These are phyloP conservation scores for Cryphonectria naterciae DNA, from an alignment of 2,329 filamentous ascomycete species.

Conservation along the genomic window DNA sequence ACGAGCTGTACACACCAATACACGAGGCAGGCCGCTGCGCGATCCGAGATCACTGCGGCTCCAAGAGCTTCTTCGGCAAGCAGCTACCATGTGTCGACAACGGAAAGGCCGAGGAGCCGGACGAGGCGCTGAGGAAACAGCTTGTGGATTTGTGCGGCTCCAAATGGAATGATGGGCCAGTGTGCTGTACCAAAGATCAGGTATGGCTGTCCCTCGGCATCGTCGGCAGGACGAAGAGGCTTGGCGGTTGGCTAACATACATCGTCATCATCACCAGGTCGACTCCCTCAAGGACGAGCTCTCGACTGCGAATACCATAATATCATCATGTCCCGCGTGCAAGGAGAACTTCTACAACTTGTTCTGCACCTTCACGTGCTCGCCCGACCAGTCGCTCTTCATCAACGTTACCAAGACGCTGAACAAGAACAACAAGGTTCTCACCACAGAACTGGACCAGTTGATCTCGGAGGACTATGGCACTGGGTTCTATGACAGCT, in stretches of 20 bases:
- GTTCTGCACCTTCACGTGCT: conserved; percentile 98
- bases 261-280: conserved; percentile 54
- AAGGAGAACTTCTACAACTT: conserved; percentile 98
- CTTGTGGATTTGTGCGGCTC: conserved; percentile 84
- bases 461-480: conserved; percentile 84
- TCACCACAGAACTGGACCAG: conserved; percentile 92
- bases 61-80: conserved; percentile 86
- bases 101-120: conserved; percentile 74
- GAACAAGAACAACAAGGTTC: conserved; percentile 58
- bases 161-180: conserved; percentile 80
- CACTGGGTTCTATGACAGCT: conserved; percentile 90
- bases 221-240: background rate
- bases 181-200: conserved; percentile 86
- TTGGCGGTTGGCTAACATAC: background rate
- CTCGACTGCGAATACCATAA: conserved; percentile 83
- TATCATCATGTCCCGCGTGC: conserved; percentile 93
- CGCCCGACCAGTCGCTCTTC: conserved; percentile 93
- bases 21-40: conserved; percentile 90
- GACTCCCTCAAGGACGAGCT: conserved; percentile 81
- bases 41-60: conserved; percentile 88
- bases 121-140: conserved; percentile 72
- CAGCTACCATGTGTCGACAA: conserved; percentile 94
- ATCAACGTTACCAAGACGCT: conserved; percentile 84
- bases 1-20: conserved; percentile 54
- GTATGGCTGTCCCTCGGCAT: conserved; percentile 45